Evolutionary conservation across 148 eudicot species (phyloP).

Genomic region (Amaranthus palmeri): DNA sequence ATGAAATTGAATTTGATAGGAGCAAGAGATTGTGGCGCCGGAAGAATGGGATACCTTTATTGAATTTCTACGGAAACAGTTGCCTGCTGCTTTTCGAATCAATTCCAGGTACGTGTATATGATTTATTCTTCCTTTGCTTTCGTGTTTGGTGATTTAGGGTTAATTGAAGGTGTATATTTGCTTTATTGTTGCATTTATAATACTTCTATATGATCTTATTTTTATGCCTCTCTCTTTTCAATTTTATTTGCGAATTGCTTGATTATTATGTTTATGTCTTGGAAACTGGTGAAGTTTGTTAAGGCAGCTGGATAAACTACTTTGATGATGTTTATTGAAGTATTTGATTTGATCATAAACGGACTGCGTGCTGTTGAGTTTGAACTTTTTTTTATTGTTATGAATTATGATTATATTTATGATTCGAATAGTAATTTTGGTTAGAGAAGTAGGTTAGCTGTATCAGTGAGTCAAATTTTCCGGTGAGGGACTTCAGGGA

Average conservation of each 20-base stretch:
- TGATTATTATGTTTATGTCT: background rate
- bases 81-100: conserved; percentile 96
- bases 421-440: too few relatives aligned
- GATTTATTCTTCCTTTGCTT: background rate
- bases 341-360: too few relatives aligned
- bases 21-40: conserved; percentile 63
- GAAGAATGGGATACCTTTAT: conserved; percentile 86
- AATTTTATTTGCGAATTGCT: too few relatives aligned
- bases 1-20: conserved; percentile 36
- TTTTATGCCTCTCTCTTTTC: background rate
- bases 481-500: too few relatives aligned
- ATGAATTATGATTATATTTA: too few relatives aligned
- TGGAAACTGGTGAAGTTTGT: background rate
- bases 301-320: background rate
- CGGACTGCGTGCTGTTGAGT: too few relatives aligned
- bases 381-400: too few relatives aligned
- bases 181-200: background rate
- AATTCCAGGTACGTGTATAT: conserved; percentile 59
- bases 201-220: background rate
- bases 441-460: too few relatives aligned
- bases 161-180: conserved; percentile 1
- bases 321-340: background rate
- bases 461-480: too few relatives aligned
- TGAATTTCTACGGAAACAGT: conserved; percentile 51
- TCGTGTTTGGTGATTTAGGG: background rate